phyloP scores from a whole-genome alignment of 2,329 filamentous ascomycete species.

The Paraphoma sp. region DNA sequence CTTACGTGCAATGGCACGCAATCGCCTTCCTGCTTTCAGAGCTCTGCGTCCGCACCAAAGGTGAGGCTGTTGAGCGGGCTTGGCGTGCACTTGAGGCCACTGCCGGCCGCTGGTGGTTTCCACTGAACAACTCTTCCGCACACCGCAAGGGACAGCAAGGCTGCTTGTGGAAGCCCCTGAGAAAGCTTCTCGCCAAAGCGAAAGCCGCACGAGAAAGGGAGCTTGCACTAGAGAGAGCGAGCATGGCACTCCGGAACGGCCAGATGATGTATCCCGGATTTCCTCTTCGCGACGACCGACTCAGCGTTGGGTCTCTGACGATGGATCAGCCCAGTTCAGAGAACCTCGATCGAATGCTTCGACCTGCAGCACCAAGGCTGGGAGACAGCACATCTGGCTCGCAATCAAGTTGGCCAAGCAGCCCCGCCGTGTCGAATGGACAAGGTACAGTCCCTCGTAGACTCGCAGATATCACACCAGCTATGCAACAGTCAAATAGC shows the following conservation, averaged over 20 bases:
- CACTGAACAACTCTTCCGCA: slow-evolving; percentile 29
- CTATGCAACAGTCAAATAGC: not conserved
- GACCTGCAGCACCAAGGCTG: slow-evolving; percentile 32
- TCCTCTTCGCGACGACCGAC: slow-evolving; percentile 14
- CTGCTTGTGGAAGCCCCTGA: slow-evolving; percentile 69
- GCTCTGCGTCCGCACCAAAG: slow-evolving; percentile 63
- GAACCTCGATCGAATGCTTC: slow-evolving; percentile 37
- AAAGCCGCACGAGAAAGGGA: slow-evolving; percentile 61
- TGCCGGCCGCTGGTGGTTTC: slow-evolving; percentile 51
- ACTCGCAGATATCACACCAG: slow-evolving; percentile 3
- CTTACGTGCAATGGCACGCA: slow-evolving; percentile 71
- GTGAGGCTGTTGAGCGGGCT: slow-evolving; percentile 65
- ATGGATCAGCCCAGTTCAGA: slow-evolving; percentile 30
- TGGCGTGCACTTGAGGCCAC: slow-evolving; percentile 64
- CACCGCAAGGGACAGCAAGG: slow-evolving; percentile 48
- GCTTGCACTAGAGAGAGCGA: slow-evolving; percentile 48
- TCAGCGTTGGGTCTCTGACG: slow-evolving; percentile 7
- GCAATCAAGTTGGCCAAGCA: slow-evolving; percentile 30
- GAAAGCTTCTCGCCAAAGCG: slow-evolving; percentile 67
- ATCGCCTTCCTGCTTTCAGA: slow-evolving; percentile 68
- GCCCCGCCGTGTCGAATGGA: slow-evolving; percentile 6
- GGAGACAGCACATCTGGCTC: slow-evolving; percentile 30
- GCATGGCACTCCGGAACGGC: slow-evolving; percentile 30
- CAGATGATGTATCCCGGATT: slow-evolving; percentile 21
- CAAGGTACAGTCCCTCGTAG: not conserved